phyloP scores from a whole-genome alignment of 2,329 filamentous ascomycete species.

The Pseudopyricularia cyperi region DNA sequence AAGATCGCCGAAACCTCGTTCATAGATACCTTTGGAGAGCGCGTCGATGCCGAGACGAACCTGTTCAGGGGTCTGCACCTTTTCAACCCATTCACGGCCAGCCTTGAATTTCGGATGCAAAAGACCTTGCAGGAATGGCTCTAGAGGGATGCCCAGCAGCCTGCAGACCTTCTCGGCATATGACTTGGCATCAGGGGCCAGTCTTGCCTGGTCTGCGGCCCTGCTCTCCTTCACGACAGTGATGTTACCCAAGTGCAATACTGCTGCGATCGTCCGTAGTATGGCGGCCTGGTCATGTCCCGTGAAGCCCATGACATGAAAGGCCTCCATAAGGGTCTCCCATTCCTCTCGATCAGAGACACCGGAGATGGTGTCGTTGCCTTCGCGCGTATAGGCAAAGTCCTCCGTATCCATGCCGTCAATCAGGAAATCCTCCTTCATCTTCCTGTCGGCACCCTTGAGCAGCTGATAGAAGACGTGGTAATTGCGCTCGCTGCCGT shows the following conservation, averaged over 20 bases:
- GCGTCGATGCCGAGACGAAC: conserved; percentile 84
- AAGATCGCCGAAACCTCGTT: conserved; percentile 86
- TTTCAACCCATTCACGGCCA: conserved; percentile 95
- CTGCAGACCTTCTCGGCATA: conserved; percentile 69
- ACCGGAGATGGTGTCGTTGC: conserved; percentile 82
- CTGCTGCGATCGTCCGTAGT: conserved; percentile 75
- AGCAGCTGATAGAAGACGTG: conserved; percentile 96
- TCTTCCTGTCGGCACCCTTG: conserved; percentile 60
- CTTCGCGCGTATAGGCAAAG: conserved; percentile 83
- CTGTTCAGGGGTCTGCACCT: conserved; percentile 94
- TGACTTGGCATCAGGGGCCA: conserved; percentile 61
- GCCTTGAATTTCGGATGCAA: conserved; percentile 91
- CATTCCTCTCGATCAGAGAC: conserved; percentile 88
- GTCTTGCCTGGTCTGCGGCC: conserved; percentile 76
- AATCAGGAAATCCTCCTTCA: conserved; percentile 68
- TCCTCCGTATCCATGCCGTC: conserved; percentile 65
- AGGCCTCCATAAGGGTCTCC: conserved; percentile 81
- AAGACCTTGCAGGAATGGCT: conserved; percentile 77
- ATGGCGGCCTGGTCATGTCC: conserved; percentile 74
- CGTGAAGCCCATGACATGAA: conserved; percentile 85
- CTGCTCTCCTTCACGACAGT: conserved; percentile 81
- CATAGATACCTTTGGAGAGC: conserved; percentile 92
- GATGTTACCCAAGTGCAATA: conserved; percentile 89
- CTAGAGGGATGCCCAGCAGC: conserved; percentile 70
- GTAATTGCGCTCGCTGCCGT: conserved; percentile 83